Evolutionary conservation across 2,329 filamentous ascomycete genomes (phyloP).

Genomic region (Grosmannia penicillata): DNA sequence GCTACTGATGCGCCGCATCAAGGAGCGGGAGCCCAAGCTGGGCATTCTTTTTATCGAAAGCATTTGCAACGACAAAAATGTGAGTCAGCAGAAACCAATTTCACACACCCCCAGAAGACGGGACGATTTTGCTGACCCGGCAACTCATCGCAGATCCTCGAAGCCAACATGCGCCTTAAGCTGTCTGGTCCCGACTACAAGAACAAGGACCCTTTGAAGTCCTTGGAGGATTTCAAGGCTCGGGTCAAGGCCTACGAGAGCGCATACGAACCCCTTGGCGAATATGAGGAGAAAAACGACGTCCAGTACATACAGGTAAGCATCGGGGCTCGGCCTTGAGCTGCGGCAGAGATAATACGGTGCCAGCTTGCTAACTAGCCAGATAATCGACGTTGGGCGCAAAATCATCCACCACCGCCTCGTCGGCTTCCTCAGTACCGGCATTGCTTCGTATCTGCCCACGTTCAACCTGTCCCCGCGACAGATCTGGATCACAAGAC

Average conservation of each 20-base stretch:
- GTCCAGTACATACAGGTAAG: conserved; percentile 78
- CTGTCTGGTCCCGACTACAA: conserved; percentile 92
- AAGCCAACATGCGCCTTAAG: conserved; percentile 95
- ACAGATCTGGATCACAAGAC: conserved; percentile 96
- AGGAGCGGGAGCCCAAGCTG: conserved; percentile 67
- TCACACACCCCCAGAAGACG: no score
- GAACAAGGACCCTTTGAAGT: conserved; percentile 75
- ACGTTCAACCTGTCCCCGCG: conserved; percentile 94
- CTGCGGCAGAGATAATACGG: background rate
- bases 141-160: conserved; percentile 39
- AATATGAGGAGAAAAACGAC: conserved; percentile 78
- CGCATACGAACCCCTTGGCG: conserved; percentile 78
- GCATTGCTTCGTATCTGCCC: conserved; percentile 85
- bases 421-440: conserved; percentile 78
- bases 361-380: background rate
- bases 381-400: conserved; percentile 93
- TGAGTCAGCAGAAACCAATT: conserved; percentile 16
- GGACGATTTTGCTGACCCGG: background rate
- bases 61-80: conserved; percentile 68
- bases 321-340: no score
- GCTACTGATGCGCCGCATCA: conserved; percentile 70
- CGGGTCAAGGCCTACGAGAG: conserved; percentile 89
- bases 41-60: conserved; percentile 94
- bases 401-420: conserved; percentile 87
- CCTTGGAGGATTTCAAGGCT: conserved; percentile 81